Evolutionary conservation across 768 basidiomycete species (phyloP).

Genomic region (Gymnopilus dilepis): DNA sequence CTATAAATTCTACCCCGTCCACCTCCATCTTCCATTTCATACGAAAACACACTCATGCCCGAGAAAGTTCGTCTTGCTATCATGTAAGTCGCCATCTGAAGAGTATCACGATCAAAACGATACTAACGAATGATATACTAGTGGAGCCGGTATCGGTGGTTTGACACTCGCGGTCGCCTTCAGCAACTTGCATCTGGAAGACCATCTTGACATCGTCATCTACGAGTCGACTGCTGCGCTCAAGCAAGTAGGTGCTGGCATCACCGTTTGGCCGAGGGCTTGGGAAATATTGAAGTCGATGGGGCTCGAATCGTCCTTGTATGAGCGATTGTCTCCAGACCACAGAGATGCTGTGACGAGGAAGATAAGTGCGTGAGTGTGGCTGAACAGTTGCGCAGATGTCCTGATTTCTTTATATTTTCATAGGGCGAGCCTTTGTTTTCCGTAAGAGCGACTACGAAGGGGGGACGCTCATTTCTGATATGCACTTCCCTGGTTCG

Average conservation of each 20-base stretch:
- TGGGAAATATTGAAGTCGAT: constrained; percentile 45
- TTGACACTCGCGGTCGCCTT: constrained; percentile 31
- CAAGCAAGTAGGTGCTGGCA: constrained; percentile 49
- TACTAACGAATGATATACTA: constrained; percentile 1
- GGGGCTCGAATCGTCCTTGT: constrained; percentile 35
- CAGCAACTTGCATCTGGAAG: constrained; percentile 8
- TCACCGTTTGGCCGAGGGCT: constrained; percentile 44
- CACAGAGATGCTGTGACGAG: constrained; percentile 2
- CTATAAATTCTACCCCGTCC: too few species aligned
- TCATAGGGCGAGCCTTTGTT: constrained; percentile 4
- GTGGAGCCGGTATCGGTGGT: constrained; percentile 41
- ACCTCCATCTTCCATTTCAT: too few species aligned
- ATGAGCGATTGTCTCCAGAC: constrained; percentile 6
- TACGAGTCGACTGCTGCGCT: constrained; percentile 49
- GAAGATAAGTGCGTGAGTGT: neutral
- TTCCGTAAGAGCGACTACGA: constrained; percentile 17
- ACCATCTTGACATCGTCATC: constrained; percentile 42
- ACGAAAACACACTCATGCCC: neutral
- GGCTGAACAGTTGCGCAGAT: neutral
- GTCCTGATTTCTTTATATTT: neutral
- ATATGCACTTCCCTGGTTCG: constrained; percentile 7
- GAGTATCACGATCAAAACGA: neutral
- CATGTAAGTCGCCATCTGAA: constrained; percentile 11
- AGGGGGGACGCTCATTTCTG: constrained; percentile 4
- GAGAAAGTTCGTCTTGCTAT: constrained; percentile 24